Evolutionary conservation across 202 grass and related monocot genomes (phyloP), one percentile per base, ranked within the genome.

Genomic region (Hordeum pubiflorum): DNA sequence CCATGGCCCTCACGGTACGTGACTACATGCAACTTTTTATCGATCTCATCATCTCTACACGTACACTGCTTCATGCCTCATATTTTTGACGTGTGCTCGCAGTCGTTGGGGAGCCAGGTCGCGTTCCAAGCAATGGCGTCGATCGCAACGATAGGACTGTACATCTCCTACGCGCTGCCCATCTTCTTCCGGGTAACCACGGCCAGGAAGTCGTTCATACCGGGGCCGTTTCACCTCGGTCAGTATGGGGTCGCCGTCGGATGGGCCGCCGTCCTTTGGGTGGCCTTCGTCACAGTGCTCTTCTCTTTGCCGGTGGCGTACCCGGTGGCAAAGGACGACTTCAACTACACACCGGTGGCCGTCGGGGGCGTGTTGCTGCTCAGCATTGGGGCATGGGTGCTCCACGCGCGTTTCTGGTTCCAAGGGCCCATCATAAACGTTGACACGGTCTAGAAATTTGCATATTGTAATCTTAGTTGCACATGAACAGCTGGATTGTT

Each of bases 271-370:
- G 79, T 94, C 5, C 24, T 83, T 0, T 94, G 92, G 92, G 92
- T 88, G 12, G 85, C 69, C 1, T 75, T 78, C 0, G 87, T 92
- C 55, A 89, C 81, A 1, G 92, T 94, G 18, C 58, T 94, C 14
- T 94, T 94, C 78, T 94, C 87, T 8, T 43, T 94, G 40, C 92
- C 92, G 0, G 92, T 94, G 33, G 87, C 84, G 1, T 94, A 94
- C 56, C 92, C 85, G 0, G 72, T 94, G 4, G 82, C 75, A 2
- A 77, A 85, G 79, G 84, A 83, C 38, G 93, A 63, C 48, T 79
- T 97, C 69, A 92, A 96, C 69, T 96, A 97, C 74, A 92, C 90
- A 26, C 93, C 93, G 1, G 79, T 86, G 22, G 88, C 89, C 10
- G 84, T 93, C n/a, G 91, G 93, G 3, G 90, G 88, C 17, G 76